phyloP scores from a whole-genome alignment of 1,139 yeast species.

The Arxiozyma bovina region DNA sequence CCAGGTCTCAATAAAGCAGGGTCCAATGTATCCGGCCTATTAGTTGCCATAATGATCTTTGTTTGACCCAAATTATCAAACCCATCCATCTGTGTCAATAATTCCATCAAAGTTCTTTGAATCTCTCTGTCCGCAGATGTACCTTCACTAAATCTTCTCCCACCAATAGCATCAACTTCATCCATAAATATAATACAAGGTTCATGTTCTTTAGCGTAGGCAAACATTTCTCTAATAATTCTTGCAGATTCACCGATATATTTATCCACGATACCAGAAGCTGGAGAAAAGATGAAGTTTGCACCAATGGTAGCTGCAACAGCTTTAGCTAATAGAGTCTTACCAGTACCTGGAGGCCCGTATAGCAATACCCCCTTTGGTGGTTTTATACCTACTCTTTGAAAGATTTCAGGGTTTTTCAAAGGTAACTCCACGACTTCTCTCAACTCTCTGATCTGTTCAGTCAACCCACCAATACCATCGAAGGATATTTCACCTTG shows the following conservation, averaged over 20 bases:
- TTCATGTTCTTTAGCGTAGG: slow-evolving; percentile 95
- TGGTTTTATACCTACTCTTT: slow-evolving; percentile 93
- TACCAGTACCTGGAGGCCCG: slow-evolving; percentile 99
- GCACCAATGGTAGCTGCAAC: slow-evolving; percentile 99
- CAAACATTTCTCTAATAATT: slow-evolving; percentile 95
- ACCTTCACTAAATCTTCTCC: slow-evolving; percentile 96
- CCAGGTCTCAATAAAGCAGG: slow-evolving; percentile 99
- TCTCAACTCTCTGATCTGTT: slow-evolving; percentile 90
- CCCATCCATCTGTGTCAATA: slow-evolving; percentile 98
- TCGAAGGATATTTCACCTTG: slow-evolving; percentile 94
- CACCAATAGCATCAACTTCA: slow-evolving; percentile 99
- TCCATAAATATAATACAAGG: slow-evolving; percentile 99
- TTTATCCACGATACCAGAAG: slow-evolving; percentile 96
- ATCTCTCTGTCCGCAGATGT: slow-evolving; percentile 98
- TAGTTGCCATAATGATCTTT: slow-evolving; percentile 97
- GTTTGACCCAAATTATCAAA: slow-evolving; percentile 96
- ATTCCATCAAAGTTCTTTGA: slow-evolving; percentile 97
- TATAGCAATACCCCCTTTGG: slow-evolving; percentile 95
- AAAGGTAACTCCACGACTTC: slow-evolving; percentile 97
- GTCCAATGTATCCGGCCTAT: slow-evolving; percentile 95
- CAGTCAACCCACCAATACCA: slow-evolving; percentile 94
- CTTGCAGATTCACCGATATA: slow-evolving; percentile 98
- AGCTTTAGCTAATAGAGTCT: slow-evolving; percentile 90
- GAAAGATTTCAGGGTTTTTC: slow-evolving; percentile 92
- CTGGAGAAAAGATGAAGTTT: slow-evolving; percentile 94